phyloP scores from a whole-genome alignment of 208 protist genomes.

The Leishmania guyanensis region DNA sequence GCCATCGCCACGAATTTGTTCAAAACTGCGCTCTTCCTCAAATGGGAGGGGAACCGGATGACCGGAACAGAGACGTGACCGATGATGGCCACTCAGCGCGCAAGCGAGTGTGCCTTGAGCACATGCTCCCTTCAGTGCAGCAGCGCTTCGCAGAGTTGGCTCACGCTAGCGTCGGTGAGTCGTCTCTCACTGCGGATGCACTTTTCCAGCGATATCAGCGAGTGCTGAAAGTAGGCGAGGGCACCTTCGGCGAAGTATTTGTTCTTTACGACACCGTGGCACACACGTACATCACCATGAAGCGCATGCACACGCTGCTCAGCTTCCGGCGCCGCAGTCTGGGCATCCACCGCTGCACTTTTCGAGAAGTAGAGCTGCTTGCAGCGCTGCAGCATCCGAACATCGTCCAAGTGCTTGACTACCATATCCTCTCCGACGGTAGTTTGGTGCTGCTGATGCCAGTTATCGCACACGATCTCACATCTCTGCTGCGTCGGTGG shows the following conservation, averaged over 20 bases:
- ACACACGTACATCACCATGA: constrained; percentile 81
- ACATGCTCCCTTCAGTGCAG: constrained; percentile 23
- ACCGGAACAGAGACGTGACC: not conserved
- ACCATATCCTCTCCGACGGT: constrained; percentile 72
- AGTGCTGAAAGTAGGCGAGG: constrained; percentile 83
- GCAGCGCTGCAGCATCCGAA: constrained; percentile 75
- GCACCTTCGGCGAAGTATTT: constrained; percentile 86
- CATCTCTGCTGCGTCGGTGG: constrained; percentile 64
- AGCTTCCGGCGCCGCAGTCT: constrained; percentile 45
- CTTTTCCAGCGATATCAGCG: constrained; percentile 64
- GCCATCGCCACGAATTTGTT: not conserved
- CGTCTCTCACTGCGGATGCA: constrained; percentile 12
- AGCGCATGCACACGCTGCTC: constrained; percentile 73
- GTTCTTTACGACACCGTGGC: constrained; percentile 81
- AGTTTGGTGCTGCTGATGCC: constrained; percentile 77
- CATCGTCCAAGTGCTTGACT: constrained; percentile 64
- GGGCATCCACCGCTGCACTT: constrained; percentile 76
- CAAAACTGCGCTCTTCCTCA: not conserved
- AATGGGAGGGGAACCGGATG: not conserved
- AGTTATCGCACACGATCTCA: constrained; percentile 76
- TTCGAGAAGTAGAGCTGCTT: constrained; percentile 76
- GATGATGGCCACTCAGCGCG: constrained; percentile 9
- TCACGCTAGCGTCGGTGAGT: not conserved
- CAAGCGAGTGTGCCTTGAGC: constrained; percentile 25
- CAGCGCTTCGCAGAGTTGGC: constrained; percentile 25